These are phyloP conservation scores for Eucalyptus viminalis DNA, from an alignment of 345 rosid species.

Conservation along the genomic window DNA sequence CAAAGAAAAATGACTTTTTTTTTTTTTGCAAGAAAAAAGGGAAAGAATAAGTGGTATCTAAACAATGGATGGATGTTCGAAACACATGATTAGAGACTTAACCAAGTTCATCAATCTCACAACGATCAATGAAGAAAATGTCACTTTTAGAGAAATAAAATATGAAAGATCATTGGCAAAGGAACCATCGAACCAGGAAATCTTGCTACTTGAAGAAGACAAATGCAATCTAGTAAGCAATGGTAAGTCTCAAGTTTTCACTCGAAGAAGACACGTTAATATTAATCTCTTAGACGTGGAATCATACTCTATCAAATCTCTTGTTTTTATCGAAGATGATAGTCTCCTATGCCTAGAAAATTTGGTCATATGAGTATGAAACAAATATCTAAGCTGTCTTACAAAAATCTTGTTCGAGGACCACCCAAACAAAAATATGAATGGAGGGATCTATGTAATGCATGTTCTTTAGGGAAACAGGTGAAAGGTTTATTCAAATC, in stretches of 20 bases:
- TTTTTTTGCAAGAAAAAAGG: too few species aligned
- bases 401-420: neutral
- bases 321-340: neutral
- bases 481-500: too few species aligned
- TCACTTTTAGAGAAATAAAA: neutral
- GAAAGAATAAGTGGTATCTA: neutral
- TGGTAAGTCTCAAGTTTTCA: neutral
- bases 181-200: too few species aligned
- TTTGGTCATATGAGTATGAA: neutral
- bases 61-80: neutral
- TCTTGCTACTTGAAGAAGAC: neutral
- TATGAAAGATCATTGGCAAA: neutral
- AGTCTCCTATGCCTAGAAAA: neutral
- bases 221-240: neutral
- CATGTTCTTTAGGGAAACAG: neutral
- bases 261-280: neutral
- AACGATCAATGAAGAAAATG: neutral
- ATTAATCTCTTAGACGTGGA: neutral
- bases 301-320: neutral
- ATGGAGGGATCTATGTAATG: neutral
- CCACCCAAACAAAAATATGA: neutral
- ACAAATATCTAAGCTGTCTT: neutral
- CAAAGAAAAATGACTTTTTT: neutral
- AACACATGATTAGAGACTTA: neutral
- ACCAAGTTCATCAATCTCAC: neutral